Evolutionary conservation across 345 rosid genomes (phyloP).

Genomic region (Brassica rapa): DNA sequence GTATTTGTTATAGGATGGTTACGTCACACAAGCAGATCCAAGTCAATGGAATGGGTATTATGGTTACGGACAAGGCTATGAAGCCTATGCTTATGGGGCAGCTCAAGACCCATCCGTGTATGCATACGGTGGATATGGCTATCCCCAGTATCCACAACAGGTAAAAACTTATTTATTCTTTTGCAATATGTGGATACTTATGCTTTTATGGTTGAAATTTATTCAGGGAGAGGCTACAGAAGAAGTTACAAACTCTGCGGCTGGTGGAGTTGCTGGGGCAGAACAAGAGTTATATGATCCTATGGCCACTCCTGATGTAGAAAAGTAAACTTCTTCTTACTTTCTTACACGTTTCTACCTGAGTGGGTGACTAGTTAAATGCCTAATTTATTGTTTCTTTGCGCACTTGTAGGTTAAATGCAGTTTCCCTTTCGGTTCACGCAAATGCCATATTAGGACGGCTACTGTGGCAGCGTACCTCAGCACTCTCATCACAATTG

Average conservation of each 20-base stretch:
- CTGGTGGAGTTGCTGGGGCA: slow-evolving; percentile 50
- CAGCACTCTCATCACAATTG: slow-evolving; percentile 49
- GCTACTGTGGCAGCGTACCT: slow-evolving; percentile 66
- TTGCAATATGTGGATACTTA: not conserved
- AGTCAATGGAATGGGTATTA: slow-evolving; percentile 90
- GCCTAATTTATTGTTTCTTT: slow-evolving; percentile 17
- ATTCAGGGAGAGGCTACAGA: slow-evolving; percentile 73
- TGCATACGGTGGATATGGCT: slow-evolving; percentile 86
- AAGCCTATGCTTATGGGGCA: slow-evolving; percentile 77
- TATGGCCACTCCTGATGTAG: slow-evolving; percentile 80
- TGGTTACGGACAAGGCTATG: slow-evolving; percentile 94
- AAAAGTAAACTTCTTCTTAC: slow-evolving; percentile 52
- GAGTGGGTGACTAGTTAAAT: slow-evolving; percentile 5
- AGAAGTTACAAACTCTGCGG: slow-evolving; percentile 51
- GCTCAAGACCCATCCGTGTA: slow-evolving; percentile 82
- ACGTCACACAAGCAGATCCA: slow-evolving; percentile 78
- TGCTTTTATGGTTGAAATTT: slow-evolving; percentile 4
- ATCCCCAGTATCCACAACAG: slow-evolving; percentile 86
- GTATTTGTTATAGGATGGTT: slow-evolving; percentile 58
- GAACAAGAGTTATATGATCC: slow-evolving; percentile 87
- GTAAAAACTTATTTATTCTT: slow-evolving; percentile 26
- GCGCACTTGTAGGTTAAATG: slow-evolving; percentile 66
- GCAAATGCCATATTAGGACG: slow-evolving; percentile 76
- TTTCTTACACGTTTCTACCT: slow-evolving; percentile 1
- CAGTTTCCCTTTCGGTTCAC: slow-evolving; percentile 70